Conservation (phyloP, 2,329 filamentous ascomycete genomes). For the Pseudogymnoascus sp. region DNA sequence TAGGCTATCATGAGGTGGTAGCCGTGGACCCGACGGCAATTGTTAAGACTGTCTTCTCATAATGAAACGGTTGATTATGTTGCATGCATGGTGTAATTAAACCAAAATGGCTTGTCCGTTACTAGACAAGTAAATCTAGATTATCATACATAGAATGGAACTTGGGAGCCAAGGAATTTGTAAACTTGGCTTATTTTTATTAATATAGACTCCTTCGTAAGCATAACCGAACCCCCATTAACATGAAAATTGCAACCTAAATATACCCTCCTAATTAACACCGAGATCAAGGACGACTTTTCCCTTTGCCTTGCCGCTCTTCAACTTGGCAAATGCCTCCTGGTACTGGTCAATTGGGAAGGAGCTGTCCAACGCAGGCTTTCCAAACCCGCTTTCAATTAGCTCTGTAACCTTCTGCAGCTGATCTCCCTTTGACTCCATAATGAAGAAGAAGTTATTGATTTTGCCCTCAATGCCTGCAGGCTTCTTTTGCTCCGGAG, state of each 20-base stretch:
- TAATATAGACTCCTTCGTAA: background rate
- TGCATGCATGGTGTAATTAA: background rate
- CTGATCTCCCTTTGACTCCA: conserved; percentile 32
- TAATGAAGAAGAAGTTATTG: conserved; percentile 36
- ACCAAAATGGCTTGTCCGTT: background rate
- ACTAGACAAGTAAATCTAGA: background rate
- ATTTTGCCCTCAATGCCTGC: conserved; percentile 26
- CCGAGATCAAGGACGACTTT: conserved; percentile 35
- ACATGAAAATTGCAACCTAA: background rate
- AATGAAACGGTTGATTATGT: background rate
- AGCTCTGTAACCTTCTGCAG: conserved; percentile 32
- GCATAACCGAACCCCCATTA: background rate
- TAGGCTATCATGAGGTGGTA: background rate
- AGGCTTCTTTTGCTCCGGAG: conserved; percentile 29
- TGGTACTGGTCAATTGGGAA: conserved; percentile 34
- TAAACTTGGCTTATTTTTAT: background rate
- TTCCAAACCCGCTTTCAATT: conserved; percentile 33
- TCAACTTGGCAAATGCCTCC: conserved; percentile 34
- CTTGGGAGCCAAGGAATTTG: background rate
- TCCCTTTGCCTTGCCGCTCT: conserved; percentile 34
- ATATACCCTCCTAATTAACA: background rate
- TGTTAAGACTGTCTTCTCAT: background rate
- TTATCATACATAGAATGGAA: background rate
- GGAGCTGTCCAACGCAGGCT: conserved; percentile 35
- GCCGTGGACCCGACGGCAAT: background rate